Evolutionary conservation across 1,284 basidiomycete species (phyloP).

Genomic region (Irpex rosettiformis): DNA sequence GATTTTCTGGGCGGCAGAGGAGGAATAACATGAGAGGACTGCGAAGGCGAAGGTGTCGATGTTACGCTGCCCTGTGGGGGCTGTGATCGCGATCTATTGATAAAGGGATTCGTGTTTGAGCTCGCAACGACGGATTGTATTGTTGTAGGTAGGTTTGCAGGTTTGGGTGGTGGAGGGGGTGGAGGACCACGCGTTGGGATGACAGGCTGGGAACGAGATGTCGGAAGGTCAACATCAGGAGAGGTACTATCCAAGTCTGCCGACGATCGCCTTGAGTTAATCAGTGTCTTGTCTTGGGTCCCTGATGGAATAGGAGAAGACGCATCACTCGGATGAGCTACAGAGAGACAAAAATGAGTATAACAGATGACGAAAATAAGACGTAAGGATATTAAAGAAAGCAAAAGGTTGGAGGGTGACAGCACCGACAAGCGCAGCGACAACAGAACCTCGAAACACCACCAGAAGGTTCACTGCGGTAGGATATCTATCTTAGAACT

Average conservation of each 20-base stretch:
- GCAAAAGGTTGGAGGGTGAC: background rate
- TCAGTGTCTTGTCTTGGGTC: background rate
- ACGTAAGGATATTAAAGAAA: background rate
- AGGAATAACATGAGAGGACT: slow-evolving; percentile 18
- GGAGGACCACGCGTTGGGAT: slow-evolving; percentile 1
- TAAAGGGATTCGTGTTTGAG: slow-evolving; percentile 32
- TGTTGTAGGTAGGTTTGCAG: slow-evolving; percentile 1
- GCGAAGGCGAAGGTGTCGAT: background rate
- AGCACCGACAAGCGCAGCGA: background rate
- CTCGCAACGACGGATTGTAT: slow-evolving; percentile 21
- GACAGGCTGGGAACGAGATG: background rate
- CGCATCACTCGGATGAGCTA: slow-evolving; percentile 21
- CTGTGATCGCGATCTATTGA: slow-evolving; percentile 27
- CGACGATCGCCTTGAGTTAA: slow-evolving; percentile 10
- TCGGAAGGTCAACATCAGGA: background rate
- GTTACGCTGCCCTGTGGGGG: background rate
- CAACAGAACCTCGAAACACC: background rate
- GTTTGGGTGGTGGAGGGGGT: slow-evolving; percentile 2
- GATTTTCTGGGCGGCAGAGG: slow-evolving; percentile 30
- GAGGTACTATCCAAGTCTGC: background rate
- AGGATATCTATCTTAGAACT: background rate
- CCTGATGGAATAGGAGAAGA: slow-evolving; percentile 15
- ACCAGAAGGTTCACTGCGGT: background rate
- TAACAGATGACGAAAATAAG: background rate
- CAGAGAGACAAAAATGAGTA: background rate